A percentile compares a stretch with the other conserved stretches of the same genome.
Evolutionary conservation across 768 basidiomycete genomes (phyloP).

Genomic region (Saitozyma sp.): DNA sequence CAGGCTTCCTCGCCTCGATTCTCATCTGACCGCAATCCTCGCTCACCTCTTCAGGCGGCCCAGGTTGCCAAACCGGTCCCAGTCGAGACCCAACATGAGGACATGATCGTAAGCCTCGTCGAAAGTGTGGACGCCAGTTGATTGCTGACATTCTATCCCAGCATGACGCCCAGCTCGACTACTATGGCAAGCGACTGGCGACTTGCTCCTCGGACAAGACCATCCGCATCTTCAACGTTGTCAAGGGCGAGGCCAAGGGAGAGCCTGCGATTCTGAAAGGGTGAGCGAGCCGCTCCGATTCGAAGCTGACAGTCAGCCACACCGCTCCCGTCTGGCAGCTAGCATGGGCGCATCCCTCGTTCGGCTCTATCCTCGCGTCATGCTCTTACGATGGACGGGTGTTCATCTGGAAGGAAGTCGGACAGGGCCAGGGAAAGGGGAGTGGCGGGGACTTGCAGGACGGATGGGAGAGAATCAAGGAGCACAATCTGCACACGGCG

Average conservation of each 20-base stretch:
- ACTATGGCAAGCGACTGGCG: conserved; percentile 93
- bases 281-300: conserved; percentile 22
- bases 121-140: background rate
- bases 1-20: too few species aligned
- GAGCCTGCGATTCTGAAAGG: conserved; percentile 53
- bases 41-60: too few species aligned
- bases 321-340: conserved; percentile 98
- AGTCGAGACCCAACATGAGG: conserved; percentile 94
- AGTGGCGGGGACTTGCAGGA: conserved; percentile 53
- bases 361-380: conserved; percentile 93
- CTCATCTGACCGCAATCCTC: too few species aligned
- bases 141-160: conserved; percentile 47
- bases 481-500: conserved; percentile 89
- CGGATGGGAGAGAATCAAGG: conserved; percentile 91
- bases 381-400: conserved; percentile 98
- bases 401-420: conserved; percentile 89
- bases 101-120: conserved; percentile 77
- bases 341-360: conserved; percentile 97
- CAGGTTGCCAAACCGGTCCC: conserved; percentile 42
- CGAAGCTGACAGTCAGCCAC: conserved; percentile 61
- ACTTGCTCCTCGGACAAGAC: conserved; percentile 96
- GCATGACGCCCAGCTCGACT: conserved; percentile 98
- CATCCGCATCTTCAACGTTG: conserved; percentile 90
- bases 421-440: conserved; percentile 34
- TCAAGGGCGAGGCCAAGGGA: conserved; percentile 69